Evolutionary conservation across 2,329 filamentous ascomycete genomes (phyloP).

Genomic region (Fusarium citri): DNA sequence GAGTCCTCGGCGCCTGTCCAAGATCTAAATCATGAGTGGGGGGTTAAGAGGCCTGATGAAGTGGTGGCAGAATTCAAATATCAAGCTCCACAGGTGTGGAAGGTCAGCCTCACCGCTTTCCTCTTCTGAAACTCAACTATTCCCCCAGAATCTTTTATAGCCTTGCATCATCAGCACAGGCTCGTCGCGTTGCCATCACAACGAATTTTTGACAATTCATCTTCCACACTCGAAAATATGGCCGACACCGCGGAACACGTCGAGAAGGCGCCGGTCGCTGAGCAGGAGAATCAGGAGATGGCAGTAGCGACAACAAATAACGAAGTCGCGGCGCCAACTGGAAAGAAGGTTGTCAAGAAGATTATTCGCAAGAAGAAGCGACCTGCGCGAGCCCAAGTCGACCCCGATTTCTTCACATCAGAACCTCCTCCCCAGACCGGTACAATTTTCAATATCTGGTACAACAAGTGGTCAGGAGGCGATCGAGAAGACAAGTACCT

Average conservation of each 20-base stretch:
- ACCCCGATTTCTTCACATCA: slow-evolving; percentile 82
- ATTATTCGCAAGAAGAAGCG: slow-evolving; percentile 91
- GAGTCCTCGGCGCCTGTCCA: slow-evolving; percentile 19
- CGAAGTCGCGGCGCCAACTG: slow-evolving; percentile 60
- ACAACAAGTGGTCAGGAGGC: slow-evolving; percentile 97
- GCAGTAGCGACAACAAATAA: slow-evolving; percentile 54
- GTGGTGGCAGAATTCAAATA: slow-evolving; percentile 43
- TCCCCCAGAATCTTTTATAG: slow-evolving; percentile 44
- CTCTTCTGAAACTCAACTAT: slow-evolving; percentile 17
- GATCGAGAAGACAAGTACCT: slow-evolving; percentile 93
- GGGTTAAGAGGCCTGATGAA: slow-evolving; percentile 45
- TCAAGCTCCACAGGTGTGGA: slow-evolving; percentile 33
- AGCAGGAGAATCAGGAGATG: slow-evolving; percentile 47
- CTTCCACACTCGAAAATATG: slow-evolving; percentile 42
- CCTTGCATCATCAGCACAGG: slow-evolving; percentile 43
- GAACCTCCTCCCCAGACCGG: slow-evolving; percentile 93
- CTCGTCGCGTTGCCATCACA: slow-evolving; percentile 42
- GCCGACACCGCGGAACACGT: slow-evolving; percentile 49
- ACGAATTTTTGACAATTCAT: slow-evolving; percentile 17
- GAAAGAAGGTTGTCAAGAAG: slow-evolving; percentile 80
- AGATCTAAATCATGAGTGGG: slow-evolving; percentile 46
- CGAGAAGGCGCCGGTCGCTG: slow-evolving; percentile 41
- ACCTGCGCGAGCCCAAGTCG: slow-evolving; percentile 90
- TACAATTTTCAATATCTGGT: slow-evolving; percentile 96
- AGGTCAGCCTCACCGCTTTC: slow-evolving; percentile 48